Evolutionary conservation across 1,284 basidiomycete genomes (phyloP), one percentile per base, ranked within the genome.

Genomic region (Cutaneotrichosporon dermatis): DNA sequence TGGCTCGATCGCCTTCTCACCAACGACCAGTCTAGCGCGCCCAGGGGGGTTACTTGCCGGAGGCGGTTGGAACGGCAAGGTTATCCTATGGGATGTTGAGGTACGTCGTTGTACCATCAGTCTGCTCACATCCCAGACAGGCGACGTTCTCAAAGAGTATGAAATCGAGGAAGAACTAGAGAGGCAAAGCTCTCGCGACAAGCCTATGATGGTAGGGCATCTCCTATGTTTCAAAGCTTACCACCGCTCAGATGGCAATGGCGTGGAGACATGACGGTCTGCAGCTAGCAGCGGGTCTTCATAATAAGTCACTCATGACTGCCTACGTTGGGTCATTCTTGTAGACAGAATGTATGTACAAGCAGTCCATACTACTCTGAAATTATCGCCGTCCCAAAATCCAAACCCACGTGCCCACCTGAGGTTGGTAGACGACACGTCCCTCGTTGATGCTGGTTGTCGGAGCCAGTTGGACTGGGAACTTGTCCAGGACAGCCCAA

Each of bases 221-320:
- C 7, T 11, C 25, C 25, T 25, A 25, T 25, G 25, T 25, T 25
- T 25, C 25, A 25, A 25, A 25, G 25, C 25, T 25, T 25, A 25
- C 25, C 25, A 25, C 25, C 25, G 25, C 25, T 25, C 34, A 73
- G 69, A 59, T 69, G 34, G 57, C 70, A 3, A 73, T 75, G 62
- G 64, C 64, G 3, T 76, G 75, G 75, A 55, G 73, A 25, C 67
- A 69, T 15, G 74, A 76, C 54, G 72, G 69, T 0, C 61, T 69
- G 51, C 72, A 75, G 33, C 55, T 76, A 5, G 75, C 72, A n/a
- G 52, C 71, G 6, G 75, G 73, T 2, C 53, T 72, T 6, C 66
- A 67, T 34, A 75, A 75, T 59, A 76, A 73, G 60, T 57, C 62
- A 9, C 54, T 74, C 4, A 62, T 75, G 60, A 65, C 69, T 2